Conservation (phyloP, 164 flowering plant species). For the Pachysandra terminalis region DNA sequence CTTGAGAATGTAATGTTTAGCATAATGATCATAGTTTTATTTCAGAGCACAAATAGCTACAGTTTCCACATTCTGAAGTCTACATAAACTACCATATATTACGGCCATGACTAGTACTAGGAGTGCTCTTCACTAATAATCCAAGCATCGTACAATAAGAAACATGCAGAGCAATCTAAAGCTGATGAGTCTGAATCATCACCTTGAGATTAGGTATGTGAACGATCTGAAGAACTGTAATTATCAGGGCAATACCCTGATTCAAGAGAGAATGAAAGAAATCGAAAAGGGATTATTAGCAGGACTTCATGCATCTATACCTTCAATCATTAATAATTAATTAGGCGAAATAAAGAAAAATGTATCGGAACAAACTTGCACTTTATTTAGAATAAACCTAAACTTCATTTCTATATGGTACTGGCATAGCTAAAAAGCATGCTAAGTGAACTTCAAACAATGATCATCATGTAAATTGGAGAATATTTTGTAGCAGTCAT, state of each 20-base stretch:
- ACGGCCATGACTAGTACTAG: neutral
- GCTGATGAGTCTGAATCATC: conserved; percentile 11
- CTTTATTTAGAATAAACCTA: neutral
- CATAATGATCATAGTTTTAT: neutral
- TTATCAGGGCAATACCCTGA: conserved; percentile 90
- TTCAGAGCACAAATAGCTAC: neutral
- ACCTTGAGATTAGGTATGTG: conserved; percentile 98
- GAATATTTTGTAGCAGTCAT: too few relatives aligned
- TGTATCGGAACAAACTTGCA: neutral
- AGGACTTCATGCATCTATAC: neutral
- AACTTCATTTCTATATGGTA: neutral
- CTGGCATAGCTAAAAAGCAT: too few relatives aligned
- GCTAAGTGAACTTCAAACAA: too few relatives aligned
- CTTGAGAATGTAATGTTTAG: too few relatives aligned
- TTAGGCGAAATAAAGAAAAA: neutral
- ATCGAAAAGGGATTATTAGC: neutral
- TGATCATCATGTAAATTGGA: too few relatives aligned
- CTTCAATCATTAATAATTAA: neutral
- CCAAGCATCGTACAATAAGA: neutral
- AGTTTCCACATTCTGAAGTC: neutral
- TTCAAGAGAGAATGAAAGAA: conserved; percentile 10
- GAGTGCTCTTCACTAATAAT: neutral
- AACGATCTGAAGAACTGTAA: conserved; percentile 94
- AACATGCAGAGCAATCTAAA: neutral
- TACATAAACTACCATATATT: neutral